A percentile compares a stretch with the other conserved stretches of the same genome.
phyloP scores from a whole-genome alignment of 371 early-diverging fungal genomes.

The Cokeromyces recurvatus region DNA sequence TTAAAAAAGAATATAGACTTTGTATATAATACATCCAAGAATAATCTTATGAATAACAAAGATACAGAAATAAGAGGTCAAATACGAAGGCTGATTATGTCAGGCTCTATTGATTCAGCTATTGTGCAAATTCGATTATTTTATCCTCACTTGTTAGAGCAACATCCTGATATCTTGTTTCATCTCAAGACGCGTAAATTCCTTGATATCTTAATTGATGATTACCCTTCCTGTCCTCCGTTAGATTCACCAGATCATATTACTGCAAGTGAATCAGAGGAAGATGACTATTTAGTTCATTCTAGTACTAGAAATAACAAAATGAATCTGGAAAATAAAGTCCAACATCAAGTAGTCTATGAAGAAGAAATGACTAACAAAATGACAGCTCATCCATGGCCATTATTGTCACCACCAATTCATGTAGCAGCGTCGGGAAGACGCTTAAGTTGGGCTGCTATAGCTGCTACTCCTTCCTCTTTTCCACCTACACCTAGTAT shows the following conservation, averaged over 20 bases:
- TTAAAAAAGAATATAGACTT: constrained; percentile 39
- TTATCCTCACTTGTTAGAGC: constrained; percentile 58
- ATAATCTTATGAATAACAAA: too few species aligned
- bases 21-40: too few species aligned
- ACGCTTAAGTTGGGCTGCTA: constrained; percentile 32
- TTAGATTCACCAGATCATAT: too few species aligned
- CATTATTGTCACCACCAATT: too few species aligned
- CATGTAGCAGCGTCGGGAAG: constrained; percentile 23
- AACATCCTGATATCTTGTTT: constrained; percentile 58
- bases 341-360: too few species aligned
- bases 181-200: constrained; percentile 76
- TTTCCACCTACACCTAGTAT: neutral
- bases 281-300: too few species aligned
- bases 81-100: constrained; percentile 6
- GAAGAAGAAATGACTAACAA: neutral
- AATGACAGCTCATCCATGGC: too few species aligned
- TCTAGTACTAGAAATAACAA: too few species aligned
- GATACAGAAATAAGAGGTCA: too few species aligned
- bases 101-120: constrained; percentile 31
- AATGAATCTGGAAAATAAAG: too few species aligned
- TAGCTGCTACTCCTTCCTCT: constrained; percentile 20
- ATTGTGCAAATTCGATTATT: constrained; percentile 46
- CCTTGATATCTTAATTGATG: constrained; percentile 52
- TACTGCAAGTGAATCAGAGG: too few species aligned
- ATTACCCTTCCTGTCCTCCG: too few species aligned